Percentiles rank a stretch among this genome's conserved stretches.
phyloP scores from a whole-genome alignment of 257 asterid genomes.

The Rehmannia glutinosa region DNA sequence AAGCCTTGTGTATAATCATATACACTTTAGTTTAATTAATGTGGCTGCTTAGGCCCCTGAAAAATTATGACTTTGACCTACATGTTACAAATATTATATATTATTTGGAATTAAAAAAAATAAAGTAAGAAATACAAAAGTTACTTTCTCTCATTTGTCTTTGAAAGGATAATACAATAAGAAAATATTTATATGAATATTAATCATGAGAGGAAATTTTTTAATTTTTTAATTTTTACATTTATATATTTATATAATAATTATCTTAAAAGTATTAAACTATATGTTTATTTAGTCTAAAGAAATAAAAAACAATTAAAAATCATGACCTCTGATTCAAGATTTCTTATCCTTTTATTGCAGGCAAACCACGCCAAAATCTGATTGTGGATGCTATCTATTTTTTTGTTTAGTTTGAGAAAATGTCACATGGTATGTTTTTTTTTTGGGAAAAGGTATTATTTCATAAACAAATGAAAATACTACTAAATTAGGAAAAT shows the following conservation, averaged over 20 bases:
- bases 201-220: no score
- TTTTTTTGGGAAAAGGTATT: not conserved
- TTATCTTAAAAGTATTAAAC: no score
- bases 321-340: slow-evolving; percentile 5
- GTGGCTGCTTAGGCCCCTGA: not conserved
- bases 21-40: no score
- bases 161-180: no score
- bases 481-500: no score
- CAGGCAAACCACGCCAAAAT: slow-evolving; percentile 14
- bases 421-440: slow-evolving; percentile 25
- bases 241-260: not conserved
- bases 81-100: no score
- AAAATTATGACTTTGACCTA: slow-evolving; percentile 21
- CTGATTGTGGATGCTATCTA: slow-evolving; percentile 9
- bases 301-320: not conserved
- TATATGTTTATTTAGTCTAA: no score
- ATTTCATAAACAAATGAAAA: no score
- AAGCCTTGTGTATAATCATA: no score
- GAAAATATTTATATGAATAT: not conserved
- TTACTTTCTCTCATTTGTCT: not conserved
- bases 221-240: not conserved
- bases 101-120: not conserved
- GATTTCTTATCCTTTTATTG: slow-evolving; percentile 6
- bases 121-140: not conserved
- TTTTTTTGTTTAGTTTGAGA: slow-evolving; percentile 8